A percentile compares a stretch with the other conserved stretches of the same genome.
Evolutionary conservation across 2,329 filamentous ascomycete genomes (phyloP).

Genomic region (Arthroderma uncinatum): DNA sequence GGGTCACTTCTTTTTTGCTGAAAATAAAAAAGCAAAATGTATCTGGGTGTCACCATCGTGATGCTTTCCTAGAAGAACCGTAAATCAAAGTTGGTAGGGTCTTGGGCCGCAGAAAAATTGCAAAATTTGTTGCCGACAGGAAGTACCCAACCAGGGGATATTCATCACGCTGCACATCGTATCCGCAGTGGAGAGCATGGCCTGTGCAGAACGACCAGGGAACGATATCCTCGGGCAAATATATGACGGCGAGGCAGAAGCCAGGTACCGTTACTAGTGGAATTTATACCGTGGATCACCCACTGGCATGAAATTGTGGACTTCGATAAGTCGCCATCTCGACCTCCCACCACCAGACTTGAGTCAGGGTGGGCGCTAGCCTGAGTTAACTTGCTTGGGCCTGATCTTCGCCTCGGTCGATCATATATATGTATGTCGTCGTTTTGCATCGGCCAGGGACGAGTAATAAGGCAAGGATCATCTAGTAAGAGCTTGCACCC

Average conservation of each 20-base stretch:
- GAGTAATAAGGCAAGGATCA: conserved; percentile 4
- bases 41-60: conserved; percentile 6
- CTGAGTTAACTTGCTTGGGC: background rate
- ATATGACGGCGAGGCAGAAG: background rate
- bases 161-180: conserved; percentile 9
- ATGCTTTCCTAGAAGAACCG: conserved; percentile 7
- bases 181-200: conserved; percentile 13
- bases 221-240: background rate
- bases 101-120: conserved; percentile 5
- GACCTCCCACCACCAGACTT: background rate
- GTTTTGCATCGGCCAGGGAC: conserved; percentile 3
- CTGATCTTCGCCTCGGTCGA: conserved; percentile 5
- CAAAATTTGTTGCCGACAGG: conserved; percentile 4
- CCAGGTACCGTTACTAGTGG: conserved; percentile 7
- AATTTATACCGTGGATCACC: background rate
- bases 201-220: conserved; percentile 11
- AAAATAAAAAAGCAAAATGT: conserved; percentile 4
- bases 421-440: background rate
- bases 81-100: conserved; percentile 9
- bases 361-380: conserved; percentile 1
- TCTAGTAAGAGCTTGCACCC: background rate
- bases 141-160: conserved; percentile 6
- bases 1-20: background rate
- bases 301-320: conserved; percentile 4
- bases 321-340: background rate